A percentile compares a stretch with the other conserved stretches of the same genome.
phyloP scores from a whole-genome alignment of 1,284 basidiomycete genomes.

The Sutorius eximius region DNA sequence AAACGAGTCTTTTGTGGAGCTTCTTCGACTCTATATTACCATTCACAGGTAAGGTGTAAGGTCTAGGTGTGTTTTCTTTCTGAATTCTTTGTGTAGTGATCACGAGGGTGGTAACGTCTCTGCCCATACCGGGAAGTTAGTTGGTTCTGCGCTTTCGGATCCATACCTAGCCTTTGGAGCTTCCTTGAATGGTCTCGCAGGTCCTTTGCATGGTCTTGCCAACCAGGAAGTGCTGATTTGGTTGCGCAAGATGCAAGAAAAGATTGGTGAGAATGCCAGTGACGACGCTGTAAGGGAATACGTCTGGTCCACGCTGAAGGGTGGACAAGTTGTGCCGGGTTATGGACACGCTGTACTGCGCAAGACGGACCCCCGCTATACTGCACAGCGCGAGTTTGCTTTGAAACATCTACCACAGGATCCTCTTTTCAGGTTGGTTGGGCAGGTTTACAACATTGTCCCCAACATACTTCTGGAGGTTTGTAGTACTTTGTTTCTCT shows the following conservation, averaged over 20 bases:
- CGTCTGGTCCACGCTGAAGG: conserved; percentile 90
- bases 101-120: conserved; percentile 99
- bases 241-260: conserved; percentile 85
- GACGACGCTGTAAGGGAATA: conserved; percentile 90
- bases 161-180: conserved; percentile 96
- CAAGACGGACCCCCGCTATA: conserved; percentile 98
- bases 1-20: conserved; percentile 88
- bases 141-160: conserved; percentile 96
- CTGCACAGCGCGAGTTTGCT: conserved; percentile 92
- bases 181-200: conserved; percentile 94
- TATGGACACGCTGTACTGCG: conserved; percentile 97
- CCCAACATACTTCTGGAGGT: conserved; percentile 90
- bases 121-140: conserved; percentile 94
- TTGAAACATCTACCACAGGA: conserved; percentile 86
- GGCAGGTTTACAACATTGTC: conserved; percentile 90
- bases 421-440: conserved; percentile 91
- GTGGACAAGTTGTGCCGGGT: conserved; percentile 90
- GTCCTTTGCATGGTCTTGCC: conserved; percentile 94
- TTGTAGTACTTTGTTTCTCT: conserved; percentile 72
- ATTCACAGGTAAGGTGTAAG: conserved; percentile 72
- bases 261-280: conserved; percentile 79
- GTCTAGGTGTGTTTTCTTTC: background rate
- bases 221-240: conserved; percentile 95
- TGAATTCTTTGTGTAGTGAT: conserved; percentile 53
- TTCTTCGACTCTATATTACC: conserved; percentile 95